Evolutionary conservation across 2,329 filamentous ascomycete genomes (phyloP).

Genomic region (Ustulina deusta): DNA sequence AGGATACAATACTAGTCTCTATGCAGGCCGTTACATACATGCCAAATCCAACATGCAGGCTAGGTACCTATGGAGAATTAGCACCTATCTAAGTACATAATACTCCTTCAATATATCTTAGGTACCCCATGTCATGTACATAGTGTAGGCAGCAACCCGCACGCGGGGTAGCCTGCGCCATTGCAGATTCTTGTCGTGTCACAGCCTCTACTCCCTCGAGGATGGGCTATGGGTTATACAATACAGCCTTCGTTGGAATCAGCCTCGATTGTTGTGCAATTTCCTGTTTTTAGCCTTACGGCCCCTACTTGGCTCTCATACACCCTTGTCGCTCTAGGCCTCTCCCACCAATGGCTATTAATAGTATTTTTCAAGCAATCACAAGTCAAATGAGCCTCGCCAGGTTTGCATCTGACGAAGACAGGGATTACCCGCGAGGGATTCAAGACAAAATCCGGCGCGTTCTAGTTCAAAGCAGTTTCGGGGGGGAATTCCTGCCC

Average conservation of each 20-base stretch:
- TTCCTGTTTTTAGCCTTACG: neutral
- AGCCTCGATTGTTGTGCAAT: slow-evolving; percentile 13
- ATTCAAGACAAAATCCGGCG: neutral
- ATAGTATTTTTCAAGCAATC: neutral
- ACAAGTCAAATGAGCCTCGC: neutral
- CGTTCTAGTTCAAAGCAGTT: neutral
- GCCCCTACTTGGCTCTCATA: neutral
- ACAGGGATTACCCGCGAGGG: neutral
- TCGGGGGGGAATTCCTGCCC: slow-evolving; percentile 9
- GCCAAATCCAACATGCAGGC: neutral
- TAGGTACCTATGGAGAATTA: neutral
- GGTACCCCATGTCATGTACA: neutral
- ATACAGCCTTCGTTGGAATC: neutral
- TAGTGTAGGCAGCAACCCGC: neutral
- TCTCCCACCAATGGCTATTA: neutral
- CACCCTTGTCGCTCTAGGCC: neutral
- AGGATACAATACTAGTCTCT: neutral
- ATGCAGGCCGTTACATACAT: too few species aligned
- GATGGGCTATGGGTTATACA: neutral
- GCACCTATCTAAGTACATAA: neutral
- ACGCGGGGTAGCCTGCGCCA: neutral
- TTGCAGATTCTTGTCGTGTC: neutral
- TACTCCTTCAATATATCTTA: neutral
- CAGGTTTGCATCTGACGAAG: neutral
- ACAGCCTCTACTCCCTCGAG: neutral